Evolutionary conservation across 2,329 filamentous ascomycete species (phyloP), one percentile per base, ranked within the genome.

Genomic region (Fusarium luffae): DNA sequence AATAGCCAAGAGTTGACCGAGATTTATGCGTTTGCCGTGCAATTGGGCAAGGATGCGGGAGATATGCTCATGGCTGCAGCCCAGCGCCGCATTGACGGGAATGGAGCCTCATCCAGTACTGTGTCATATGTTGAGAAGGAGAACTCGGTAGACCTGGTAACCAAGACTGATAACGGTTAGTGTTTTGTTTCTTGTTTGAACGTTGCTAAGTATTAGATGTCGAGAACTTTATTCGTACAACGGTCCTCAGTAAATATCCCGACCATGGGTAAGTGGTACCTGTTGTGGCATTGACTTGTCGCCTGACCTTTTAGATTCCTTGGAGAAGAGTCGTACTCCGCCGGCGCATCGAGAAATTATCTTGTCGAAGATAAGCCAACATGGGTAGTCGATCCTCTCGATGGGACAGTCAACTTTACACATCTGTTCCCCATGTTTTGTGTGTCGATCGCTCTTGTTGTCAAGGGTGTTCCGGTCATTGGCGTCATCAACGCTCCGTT

Each of bases 401-500:
- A 94, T 75, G 91, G 90, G 82, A 94, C 92, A 5, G 91, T 94
- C 63, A 94, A 94, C 82, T 94, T 92, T 80, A 92, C 91, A 30
- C 92, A 94, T 77, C 85, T 93, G 8, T 93, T 93, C 75, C 91
- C 91, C 62, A 93, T 93, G 89, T 93, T 92, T 80, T 94, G 92
- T 78, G 89, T 94, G 44, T 92, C 90, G 37, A 93, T 94, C 74
- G 91, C 85, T 50, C 89, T 94, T 74, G 82, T 90, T 25, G 75
- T 92, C 57, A 79, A 85, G 19, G 83, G 85, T 9, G 78, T 82
- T 28, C 90, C 92, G 4, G 78, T 90, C 4, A 86, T 94, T 52
- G 92, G 92, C 21, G 86, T 93, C 47, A 90, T 94, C 74, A 88
- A 91, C 73, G 91, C 91, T 0, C 92, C 92, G 0, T 89, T 93